These are phyloP conservation scores for Tolypocladium nubicola DNA, from an alignment of 2,329 filamentous ascomycete species.

Conservation along the genomic window DNA sequence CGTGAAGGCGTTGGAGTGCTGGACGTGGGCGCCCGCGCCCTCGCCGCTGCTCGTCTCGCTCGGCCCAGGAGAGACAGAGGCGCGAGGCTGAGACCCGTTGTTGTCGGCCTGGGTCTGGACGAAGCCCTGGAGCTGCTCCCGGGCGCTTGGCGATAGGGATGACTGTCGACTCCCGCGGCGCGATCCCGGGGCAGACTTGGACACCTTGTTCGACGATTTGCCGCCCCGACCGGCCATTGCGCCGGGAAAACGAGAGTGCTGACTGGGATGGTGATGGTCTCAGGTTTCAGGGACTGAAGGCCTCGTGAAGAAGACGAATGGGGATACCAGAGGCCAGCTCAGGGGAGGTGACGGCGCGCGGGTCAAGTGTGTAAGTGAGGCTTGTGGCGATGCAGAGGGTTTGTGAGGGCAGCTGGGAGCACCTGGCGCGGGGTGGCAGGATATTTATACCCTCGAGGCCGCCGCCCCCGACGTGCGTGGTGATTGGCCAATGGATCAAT, in stretches of 20 bases:
- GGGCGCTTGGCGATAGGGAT: neutral
- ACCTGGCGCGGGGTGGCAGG: constrained; percentile 6
- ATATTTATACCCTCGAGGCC: neutral
- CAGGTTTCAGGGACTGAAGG: neutral
- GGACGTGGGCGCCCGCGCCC: neutral
- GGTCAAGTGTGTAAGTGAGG: neutral
- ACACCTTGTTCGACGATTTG: neutral
- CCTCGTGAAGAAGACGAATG: neutral
- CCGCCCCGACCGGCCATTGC: neutral
- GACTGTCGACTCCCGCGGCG: neutral
- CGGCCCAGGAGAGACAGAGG: neutral
- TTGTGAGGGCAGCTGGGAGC: constrained; percentile 10
- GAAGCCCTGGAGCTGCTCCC: neutral
- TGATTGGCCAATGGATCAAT: neutral
- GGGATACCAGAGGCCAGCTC: neutral
- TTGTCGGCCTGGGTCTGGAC: neutral
- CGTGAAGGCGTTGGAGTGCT: neutral
- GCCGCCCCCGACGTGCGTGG: neutral
- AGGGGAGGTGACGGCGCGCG: neutral
- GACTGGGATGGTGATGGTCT: neutral
- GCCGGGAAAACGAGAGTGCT: neutral
- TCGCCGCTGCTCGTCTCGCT: neutral
- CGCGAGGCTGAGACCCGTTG: neutral
- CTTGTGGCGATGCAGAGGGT: neutral
- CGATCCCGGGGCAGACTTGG: neutral